phyloP scores from a whole-genome alignment of 176 grass and related monocot species.

The barley (Hordeum vulgare) region MorexV3_pseudomolecules_assembly NC_058524.1:170213124-170213623 shows the following conservation, averaged over 20 bases:
- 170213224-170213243: background rate
- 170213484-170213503: conserved; percentile 52
- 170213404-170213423: conserved; percentile 40
- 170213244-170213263: background rate
- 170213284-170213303: background rate
- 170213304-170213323: background rate
- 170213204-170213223: background rate
- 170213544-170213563: conserved; percentile 21
- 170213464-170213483: conserved; percentile 47
- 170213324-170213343: background rate
- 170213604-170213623: background rate
- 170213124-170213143: no score
- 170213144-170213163: no score
- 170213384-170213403: conserved; percentile 15
- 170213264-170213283: background rate
- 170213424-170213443: conserved; percentile 48
- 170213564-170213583: conserved; percentile 52
- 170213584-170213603: conserved; percentile 1
- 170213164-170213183: no score
- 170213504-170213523: conserved; percentile 30
- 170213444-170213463: conserved; percentile 80
- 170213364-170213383: background rate
- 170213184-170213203: no score
- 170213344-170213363: background rate
- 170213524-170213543: conserved; percentile 48